Evolutionary conservation across 1,139 yeast species (phyloP), one percentile per base, ranked within the genome.

Genomic region (Blastobotrys petasosporus): DNA sequence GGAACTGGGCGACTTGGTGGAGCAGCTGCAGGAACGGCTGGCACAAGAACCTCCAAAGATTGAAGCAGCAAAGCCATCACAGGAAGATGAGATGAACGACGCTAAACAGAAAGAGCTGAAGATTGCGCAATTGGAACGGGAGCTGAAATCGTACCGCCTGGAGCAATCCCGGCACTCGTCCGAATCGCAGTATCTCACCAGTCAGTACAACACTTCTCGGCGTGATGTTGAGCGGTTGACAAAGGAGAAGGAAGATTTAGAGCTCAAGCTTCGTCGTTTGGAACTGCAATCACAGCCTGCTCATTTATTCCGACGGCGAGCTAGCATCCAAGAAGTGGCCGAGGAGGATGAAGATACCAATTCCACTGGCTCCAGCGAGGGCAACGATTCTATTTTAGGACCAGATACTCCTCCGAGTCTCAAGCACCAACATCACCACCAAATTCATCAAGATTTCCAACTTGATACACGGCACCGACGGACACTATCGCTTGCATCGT

Each of bases 101-200:
- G 33, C 33, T 8, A 31, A 31, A 8, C 33, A n/a, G 15, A n/a
- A 13, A 33, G 47, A 39, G 29, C 43, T 29, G 2, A 47, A 42
- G 31, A 39, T 51, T 2, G 37, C 37, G 15, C 30, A 38, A 6
- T 31, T 56, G 37, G 46, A 49, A 28, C 42, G 52, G 15, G 52
- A 55, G 37, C 46, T 54, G 23, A 47, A 49, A 30, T 40, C 54
- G 6, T 48, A 48, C 28, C 51, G 60, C 16, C 47, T 46, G 7
- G 60, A 53, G 42, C 59, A 54, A 32, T 50, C 51, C 32, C 46
- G 52, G 7, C 57, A 55, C 28, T 30, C 44, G 20, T 39, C 52
- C 8, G 62, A 58, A 36, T 39, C 51, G 7, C 62, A 58, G 37
- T 54, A 56, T 39, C 47, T 57, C 31, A 58, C 60, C 1, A 34